A percentile compares a stretch with the other conserved stretches of the same genome.
These are phyloP conservation scores for Globisporangium okanoganense DNA, from an alignment of 352 stramenopile genomes.

Conservation along the genomic window DNA sequence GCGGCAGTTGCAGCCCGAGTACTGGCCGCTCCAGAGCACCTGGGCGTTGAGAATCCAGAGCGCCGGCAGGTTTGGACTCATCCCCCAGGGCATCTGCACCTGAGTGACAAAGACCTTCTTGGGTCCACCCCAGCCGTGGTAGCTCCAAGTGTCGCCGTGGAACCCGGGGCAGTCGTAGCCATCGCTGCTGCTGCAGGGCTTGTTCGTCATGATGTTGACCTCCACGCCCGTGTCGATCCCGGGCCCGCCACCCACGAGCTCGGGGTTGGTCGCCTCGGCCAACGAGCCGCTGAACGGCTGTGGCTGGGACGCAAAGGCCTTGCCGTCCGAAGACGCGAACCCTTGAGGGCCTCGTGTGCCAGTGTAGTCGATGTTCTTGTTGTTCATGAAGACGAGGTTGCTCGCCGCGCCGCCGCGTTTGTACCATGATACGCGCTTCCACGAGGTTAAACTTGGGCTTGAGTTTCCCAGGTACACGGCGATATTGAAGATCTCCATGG, in stretches of 20 bases:
- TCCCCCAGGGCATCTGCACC: conserved; percentile 45
- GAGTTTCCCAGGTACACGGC: conserved; percentile 35
- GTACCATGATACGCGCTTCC: conserved; percentile 55
- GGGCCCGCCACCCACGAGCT: conserved; percentile 29
- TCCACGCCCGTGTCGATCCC: conserved; percentile 49
- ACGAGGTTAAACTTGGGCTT: conserved; percentile 20
- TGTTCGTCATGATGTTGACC: conserved; percentile 60
- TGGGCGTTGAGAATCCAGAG: conserved; percentile 64
- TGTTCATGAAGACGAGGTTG: conserved; percentile 78
- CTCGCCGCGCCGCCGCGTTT: conserved; percentile 22
- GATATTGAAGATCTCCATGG: conserved; percentile 59
- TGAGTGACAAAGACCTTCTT: conserved; percentile 69
- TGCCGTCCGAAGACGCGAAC: conserved; percentile 43
- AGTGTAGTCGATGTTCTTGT: conserved; percentile 69
- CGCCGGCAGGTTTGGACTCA: conserved; percentile 30
- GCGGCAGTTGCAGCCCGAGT: conserved; percentile 33
- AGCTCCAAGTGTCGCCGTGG: conserved; percentile 29
- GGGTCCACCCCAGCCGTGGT: conserved; percentile 56
- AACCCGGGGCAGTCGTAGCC: conserved; percentile 31
- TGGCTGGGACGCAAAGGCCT: conserved; percentile 16
- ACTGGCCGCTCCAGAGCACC: conserved; percentile 14
- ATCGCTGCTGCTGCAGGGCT: conserved; percentile 27
- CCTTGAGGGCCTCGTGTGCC: conserved; percentile 42
- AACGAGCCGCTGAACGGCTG: conserved; percentile 41
- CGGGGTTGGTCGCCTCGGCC: conserved; percentile 35